Evolutionary conservation across 1,284 basidiomycete species (phyloP), one percentile per base, ranked within the genome.

Genomic region (Dichomitus squalens): DNA sequence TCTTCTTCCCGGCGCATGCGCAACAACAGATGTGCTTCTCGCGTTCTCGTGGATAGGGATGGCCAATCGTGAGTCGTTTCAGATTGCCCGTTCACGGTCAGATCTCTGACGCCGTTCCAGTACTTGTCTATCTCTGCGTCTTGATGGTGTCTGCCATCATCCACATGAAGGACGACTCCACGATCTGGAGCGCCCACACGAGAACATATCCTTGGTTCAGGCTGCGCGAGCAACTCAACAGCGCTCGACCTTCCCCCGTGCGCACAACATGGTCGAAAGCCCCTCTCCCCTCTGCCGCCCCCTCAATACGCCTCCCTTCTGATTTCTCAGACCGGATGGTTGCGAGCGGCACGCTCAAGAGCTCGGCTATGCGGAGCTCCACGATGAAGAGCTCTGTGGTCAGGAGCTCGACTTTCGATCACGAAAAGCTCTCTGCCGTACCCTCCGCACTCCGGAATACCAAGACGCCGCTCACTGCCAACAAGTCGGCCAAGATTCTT

Each of bases 11-110:
- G 71, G 70, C 58, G 69, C 73, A 12, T 92, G 90, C 67, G 69
- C 71, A 8, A 88, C 89, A n/a, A 75, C 77, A 20, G 76, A 70
- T 52, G 75, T 87, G 25, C 73, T 90, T 34, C 70, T 85, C 60
- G 85, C 79, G 4, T 88, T 90, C 65, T 76, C 83, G 40, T 92
- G 89, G 90, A 73, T 82, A 34, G 80, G 75, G 64, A 76, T 82
- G 34, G 67, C 78, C 35, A 74, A 78, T 41, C 68, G 88, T 92
- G 63, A 66, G 88, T 62, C 20, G 40, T 46, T 16, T 36, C 12
- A 21, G 6, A 5, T 9, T 34, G 36, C 33, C 44, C 23, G 48
- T 61, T 4, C 7, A 7, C 52, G 34, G 52, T 34, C n/a, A 18
- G 41, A n/a, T 33, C 18, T 33, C 52, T 51, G 12, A 44, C 50